These are phyloP conservation scores for Aspergillus brunneoviolaceus DNA, from an alignment of 2,329 filamentous ascomycete genomes.

Conservation along the genomic window DNA sequence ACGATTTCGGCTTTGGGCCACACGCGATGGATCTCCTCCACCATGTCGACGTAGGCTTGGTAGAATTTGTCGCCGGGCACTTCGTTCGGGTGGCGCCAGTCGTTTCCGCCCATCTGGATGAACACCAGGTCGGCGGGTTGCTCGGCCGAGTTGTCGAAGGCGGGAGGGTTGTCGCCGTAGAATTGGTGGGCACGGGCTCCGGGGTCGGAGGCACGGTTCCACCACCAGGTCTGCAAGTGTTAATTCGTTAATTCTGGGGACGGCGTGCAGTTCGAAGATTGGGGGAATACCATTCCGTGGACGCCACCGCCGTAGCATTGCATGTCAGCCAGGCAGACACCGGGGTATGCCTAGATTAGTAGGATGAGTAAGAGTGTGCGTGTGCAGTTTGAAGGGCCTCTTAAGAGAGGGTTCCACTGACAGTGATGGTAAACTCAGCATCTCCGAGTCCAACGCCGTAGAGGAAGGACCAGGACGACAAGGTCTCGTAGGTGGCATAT, in stretches of 20 bases:
- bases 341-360: slow-evolving; percentile 48
- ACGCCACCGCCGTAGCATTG: slow-evolving; percentile 57
- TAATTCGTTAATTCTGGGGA: neutral
- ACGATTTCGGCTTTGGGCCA: slow-evolving; percentile 47
- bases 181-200: slow-evolving; percentile 47
- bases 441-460: slow-evolving; percentile 58
- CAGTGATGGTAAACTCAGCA: slow-evolving; percentile 58
- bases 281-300: slow-evolving; percentile 43
- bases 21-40: slow-evolving; percentile 40
- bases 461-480: slow-evolving; percentile 58
- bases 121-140: slow-evolving; percentile 42
- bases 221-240: slow-evolving; percentile 49
- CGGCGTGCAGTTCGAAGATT: neutral
- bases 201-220: slow-evolving; percentile 58
- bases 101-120: slow-evolving; percentile 51
- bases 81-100: slow-evolving; percentile 45
- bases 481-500: slow-evolving; percentile 59
- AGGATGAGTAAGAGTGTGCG: neutral
- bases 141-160: slow-evolving; percentile 27
- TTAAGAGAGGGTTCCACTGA: slow-evolving; percentile 9
- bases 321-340: slow-evolving; percentile 57
- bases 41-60: slow-evolving; percentile 42
- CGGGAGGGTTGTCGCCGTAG: slow-evolving; percentile 39
- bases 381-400: no score
- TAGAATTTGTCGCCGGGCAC: slow-evolving; percentile 41